phyloP scores from a whole-genome alignment of 129 eudicot species.

The Solidago caesia region DNA sequence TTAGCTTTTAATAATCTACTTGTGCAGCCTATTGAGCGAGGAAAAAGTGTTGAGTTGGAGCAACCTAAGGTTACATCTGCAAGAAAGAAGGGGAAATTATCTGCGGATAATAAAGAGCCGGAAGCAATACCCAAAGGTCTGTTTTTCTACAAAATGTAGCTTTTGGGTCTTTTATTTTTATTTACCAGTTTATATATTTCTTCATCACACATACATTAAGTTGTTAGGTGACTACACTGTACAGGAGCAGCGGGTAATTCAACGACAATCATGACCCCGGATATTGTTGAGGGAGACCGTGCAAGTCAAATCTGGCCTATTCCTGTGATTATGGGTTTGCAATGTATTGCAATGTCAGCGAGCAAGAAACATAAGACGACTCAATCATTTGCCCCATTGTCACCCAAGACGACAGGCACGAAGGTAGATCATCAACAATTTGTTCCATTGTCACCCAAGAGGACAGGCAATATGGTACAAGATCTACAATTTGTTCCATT shows the following conservation, averaged over 20 bases:
- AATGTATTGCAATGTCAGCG: slow-evolving; percentile 26
- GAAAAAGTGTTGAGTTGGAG: slow-evolving; percentile 18
- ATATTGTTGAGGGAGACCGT: background rate
- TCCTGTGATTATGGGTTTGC: slow-evolving; percentile 46
- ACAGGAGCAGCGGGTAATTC: slow-evolving; percentile 35
- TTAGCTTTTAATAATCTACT: slow-evolving; percentile 20
- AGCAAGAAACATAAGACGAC: slow-evolving; percentile 20
- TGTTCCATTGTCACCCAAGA: background rate
- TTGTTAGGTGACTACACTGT: background rate
- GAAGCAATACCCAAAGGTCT: slow-evolving; percentile 38
- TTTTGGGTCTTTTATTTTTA: background rate
- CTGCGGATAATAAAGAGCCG: background rate
- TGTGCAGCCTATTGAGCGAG: slow-evolving; percentile 41
- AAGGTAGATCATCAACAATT: slow-evolving; percentile 7
- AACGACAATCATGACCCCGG: slow-evolving; percentile 20
- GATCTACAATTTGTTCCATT: slow-evolving; percentile 17
- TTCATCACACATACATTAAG: slow-evolving; percentile 10
- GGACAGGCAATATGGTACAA: slow-evolving; percentile 21
- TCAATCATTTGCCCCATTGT: slow-evolving; percentile 18
- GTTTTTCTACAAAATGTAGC: background rate
- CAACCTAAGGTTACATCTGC: background rate
- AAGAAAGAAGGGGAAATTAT: slow-evolving; percentile 31
- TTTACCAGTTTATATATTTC: slow-evolving; percentile 2
- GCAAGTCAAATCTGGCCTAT: background rate
- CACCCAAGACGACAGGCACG: slow-evolving; percentile 12